phyloP scores from a whole-genome alignment of 148 eudicot genomes.

The Selenicereus undatus region DNA sequence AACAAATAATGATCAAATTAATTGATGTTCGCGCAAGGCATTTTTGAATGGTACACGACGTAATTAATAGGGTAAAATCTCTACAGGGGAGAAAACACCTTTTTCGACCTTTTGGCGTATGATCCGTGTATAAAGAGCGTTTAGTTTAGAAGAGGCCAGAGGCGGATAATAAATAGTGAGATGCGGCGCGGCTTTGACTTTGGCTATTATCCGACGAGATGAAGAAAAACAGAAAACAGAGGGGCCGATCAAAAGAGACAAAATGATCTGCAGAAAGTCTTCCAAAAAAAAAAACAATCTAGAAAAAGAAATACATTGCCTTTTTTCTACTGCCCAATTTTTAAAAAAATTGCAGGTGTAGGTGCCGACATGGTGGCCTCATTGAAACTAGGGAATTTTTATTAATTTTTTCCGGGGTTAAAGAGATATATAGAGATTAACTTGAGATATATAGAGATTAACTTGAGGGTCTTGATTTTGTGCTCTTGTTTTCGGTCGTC shows the following conservation, averaged over 20 bases:
- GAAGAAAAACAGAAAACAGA: no score
- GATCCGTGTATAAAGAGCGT: not conserved
- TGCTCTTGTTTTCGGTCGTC: not conserved
- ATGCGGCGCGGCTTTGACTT: conserved; percentile 7
- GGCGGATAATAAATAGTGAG: not conserved
- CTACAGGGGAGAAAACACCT: not conserved
- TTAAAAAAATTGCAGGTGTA: not conserved
- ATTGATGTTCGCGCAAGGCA: no score
- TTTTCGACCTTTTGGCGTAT: not conserved
- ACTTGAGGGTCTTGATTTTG: not conserved
- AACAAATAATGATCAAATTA: no score
- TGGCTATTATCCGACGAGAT: not conserved
- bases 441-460: not conserved
- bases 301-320: not conserved
- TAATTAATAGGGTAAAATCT: not conserved
- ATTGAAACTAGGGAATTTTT: not conserved
- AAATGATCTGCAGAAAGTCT: not conserved
- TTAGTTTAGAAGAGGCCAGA: not conserved
- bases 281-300: no score
- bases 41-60: not conserved
- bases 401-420: not conserved
- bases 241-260: not conserved
- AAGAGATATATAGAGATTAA: not conserved
- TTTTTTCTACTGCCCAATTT: not conserved
- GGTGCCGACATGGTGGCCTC: conserved; percentile 2